A percentile compares a stretch with the other conserved stretches of the same genome.
These are phyloP conservation scores for Amylostereum areolatum DNA, from an alignment of 1,284 basidiomycete species.

Conservation along the genomic window DNA sequence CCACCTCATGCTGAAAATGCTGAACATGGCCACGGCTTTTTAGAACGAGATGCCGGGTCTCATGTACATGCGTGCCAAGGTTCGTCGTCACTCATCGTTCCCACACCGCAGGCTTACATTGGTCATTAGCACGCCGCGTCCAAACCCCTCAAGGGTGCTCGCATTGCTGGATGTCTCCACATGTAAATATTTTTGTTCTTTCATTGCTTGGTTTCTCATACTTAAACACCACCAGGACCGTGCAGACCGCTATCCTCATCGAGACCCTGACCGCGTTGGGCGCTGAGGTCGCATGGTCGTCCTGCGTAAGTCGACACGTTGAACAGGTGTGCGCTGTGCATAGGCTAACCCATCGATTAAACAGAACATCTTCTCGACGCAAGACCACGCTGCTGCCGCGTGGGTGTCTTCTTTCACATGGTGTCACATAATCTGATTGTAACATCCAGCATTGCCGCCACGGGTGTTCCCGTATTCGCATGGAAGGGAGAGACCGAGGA, in stretches of 20 bases:
- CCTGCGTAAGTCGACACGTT: slow-evolving; percentile 61
- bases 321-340: too few species aligned
- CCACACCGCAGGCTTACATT: not conserved
- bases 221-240: slow-evolving; percentile 53
- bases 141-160: slow-evolving; percentile 91
- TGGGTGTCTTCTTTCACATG: slow-evolving; percentile 32
- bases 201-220: slow-evolving; percentile 5
- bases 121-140: slow-evolving; percentile 63
- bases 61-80: slow-evolving; percentile 87
- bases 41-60: slow-evolving; percentile 92
- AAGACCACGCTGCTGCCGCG: slow-evolving; percentile 98
- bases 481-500: slow-evolving; percentile 99
- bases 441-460: slow-evolving; percentile 75
- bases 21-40: slow-evolving; percentile 10
- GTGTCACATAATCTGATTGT: not conserved
- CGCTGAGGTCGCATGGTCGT: slow-evolving; percentile 98
- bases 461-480: slow-evolving; percentile 96
- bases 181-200: slow-evolving; percentile 50
- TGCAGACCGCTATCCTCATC: slow-evolving; percentile 95
- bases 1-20: slow-evolving; percentile 4
- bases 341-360: too few species aligned
- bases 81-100: slow-evolving; percentile 20
- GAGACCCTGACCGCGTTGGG: slow-evolving; percentile 94
- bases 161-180: slow-evolving; percentile 97
- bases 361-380: slow-evolving; percentile 99